phyloP scores from a whole-genome alignment of 2,329 filamentous ascomycete genomes.

The Lomentospora prolificans region DNA sequence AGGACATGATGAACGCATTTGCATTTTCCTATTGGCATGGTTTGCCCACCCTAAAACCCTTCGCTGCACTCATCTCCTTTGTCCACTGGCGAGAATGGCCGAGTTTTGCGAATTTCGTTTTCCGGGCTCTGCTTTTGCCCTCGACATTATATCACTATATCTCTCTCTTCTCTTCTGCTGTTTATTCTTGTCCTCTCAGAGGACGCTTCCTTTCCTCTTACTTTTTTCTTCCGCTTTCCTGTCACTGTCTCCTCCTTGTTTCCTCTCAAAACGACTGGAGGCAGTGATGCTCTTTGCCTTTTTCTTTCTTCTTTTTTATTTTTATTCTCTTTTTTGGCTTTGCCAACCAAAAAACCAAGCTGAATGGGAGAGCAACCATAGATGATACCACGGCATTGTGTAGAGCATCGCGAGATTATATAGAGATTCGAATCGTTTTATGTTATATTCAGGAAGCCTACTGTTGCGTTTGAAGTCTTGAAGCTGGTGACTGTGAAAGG shows the following conservation, averaged over 20 bases:
- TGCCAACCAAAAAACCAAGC: not conserved
- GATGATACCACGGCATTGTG: constrained; percentile 9
- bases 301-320: constrained; percentile 4
- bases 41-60: constrained; percentile 16
- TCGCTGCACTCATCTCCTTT: not conserved
- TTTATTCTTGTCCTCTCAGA: not conserved
- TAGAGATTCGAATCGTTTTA: too few species aligned
- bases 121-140: not conserved
- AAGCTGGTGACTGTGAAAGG: not conserved
- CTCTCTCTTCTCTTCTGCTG: not conserved
- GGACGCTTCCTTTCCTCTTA: constrained; percentile 7
- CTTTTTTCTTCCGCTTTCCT: constrained; percentile 11
- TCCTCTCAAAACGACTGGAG: too few species aligned
- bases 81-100: not conserved
- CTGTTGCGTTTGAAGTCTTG: not conserved
- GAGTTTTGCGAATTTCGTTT: not conserved
- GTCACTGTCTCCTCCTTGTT: constrained; percentile 10
- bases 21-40: not conserved
- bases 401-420: constrained; percentile 1
- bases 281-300: not conserved
- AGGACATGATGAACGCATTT: constrained; percentile 1
- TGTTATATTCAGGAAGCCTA: too few species aligned
- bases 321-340: constrained; percentile 13
- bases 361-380: not conserved
- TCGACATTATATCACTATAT: not conserved